Evolutionary conservation across 495 filamentous ascomycete genomes (phyloP), one percentile per base, ranked within the genome.

Genomic region (Apodospora peruviana): DNA sequence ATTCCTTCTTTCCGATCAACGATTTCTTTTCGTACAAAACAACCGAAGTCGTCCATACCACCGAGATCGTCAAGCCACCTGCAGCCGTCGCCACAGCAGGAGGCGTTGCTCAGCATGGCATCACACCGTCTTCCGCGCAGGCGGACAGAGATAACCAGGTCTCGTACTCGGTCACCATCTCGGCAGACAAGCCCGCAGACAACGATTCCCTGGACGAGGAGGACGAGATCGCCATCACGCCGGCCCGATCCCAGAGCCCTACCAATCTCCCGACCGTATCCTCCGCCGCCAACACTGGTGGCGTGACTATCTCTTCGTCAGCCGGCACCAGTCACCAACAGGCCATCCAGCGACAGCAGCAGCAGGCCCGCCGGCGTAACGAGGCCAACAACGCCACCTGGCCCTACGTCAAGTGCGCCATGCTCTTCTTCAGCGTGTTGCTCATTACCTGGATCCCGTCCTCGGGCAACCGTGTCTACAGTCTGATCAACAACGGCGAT

Each of bases 401-500:
- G 83, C 81, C 83, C 0, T 95, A 93, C 64, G 84, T 80, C 40
- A 90, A 90, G 51, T 90, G 87, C 50, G 85, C 88, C 0, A 77
- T 91, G 55, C 72, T 94, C 16, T 94, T 93, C 71, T 95, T 95
- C 60, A 72, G 84, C 21, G 87, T 87, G 0, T 71, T 95, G 38
- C 72, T 90, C 40, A 78, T 91, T 23, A 90, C 87, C 18, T 95
- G 89, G 89, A 83, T 91, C 7, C 90, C 90, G 0, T 91, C 87
- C 0, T 85, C 81, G 14, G 74, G 83, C 45, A 94, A 94, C 66
- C 76, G 90, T n/a, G 78, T 90, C 16, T 90, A 87, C 65, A 76
- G 73, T 18, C 61, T 91, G 21, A 68, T 80, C 3, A 65, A 83
- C 55, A 66, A 72, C 0, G 70, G 78, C 20, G 41, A 73, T 1